Base-by-base conservation (phyloP, 225 moss, liverwort and hornwort species). In the Pseudoscleropodium purum region DNA sequence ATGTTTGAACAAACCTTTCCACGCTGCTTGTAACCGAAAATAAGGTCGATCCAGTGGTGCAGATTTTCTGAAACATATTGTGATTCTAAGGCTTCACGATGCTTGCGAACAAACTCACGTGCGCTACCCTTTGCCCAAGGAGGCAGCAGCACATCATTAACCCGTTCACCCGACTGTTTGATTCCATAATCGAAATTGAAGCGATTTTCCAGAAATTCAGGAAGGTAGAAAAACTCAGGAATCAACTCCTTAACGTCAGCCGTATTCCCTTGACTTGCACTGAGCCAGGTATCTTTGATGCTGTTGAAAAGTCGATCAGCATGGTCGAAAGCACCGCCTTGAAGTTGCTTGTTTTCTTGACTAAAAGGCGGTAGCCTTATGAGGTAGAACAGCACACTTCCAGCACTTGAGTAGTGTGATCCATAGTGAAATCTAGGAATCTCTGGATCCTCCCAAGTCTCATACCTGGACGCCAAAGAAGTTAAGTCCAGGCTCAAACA, bases 401-500 rank as follows among this genome's bases (percentile, higher is more conserved):
- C 97, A 85, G 97, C 97, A 91, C 97, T 97, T 20, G 97, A 97
- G 80, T 97, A 97, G 83, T 97, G 97, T 84, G 97, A 97, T 68
- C 97, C 97, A 89, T 96, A 97, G 89, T 97, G 97, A 89, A 97
- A 97, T 82, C 97, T 93, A 78, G 97, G 97, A 86, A 97, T 97
- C 90, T 97, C 97, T 72, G 97, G 96, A 94, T 97, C 97, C 83
- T 97, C 97, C 97, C 97, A 97, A 81, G 96, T 97, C 74, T 97
- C 97, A 84, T 96, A 97, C 93, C 97, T 97, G 91, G 69, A 89
- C 49, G 66, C 70, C 45, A 81, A 82, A 81, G 72, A 83, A 86
- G 41, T 60, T 51, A 47, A 82, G 61, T 86, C 68, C 79, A 86
- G 51, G 67, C 74, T 77, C 66, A 89, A 68, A 75, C 68, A 82